These are phyloP conservation scores for Lasiodiplodia sp. DNA, from an alignment of 2,329 filamentous ascomycete genomes.

Conservation along the genomic window DNA sequence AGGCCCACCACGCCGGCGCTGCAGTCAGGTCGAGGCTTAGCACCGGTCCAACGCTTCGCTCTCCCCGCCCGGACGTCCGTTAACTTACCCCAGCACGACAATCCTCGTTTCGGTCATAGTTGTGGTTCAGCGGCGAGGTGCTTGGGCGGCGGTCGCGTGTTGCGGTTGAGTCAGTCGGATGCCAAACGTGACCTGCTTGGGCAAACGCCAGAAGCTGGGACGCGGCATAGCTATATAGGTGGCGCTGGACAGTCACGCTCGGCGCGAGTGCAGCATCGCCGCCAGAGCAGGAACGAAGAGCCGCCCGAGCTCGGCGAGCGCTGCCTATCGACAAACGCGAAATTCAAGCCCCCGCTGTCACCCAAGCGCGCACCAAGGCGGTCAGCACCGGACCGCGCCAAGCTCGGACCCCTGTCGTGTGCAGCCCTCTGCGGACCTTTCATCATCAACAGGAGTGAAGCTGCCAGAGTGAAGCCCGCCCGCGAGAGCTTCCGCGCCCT, in stretches of 20 bases:
- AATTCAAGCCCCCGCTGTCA: neutral
- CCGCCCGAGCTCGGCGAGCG: neutral
- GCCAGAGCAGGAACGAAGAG: neutral
- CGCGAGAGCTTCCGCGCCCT: constrained; percentile 30
- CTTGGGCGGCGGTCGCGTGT: constrained; percentile 12
- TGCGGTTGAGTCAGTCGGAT: constrained; percentile 17
- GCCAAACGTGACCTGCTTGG: constrained; percentile 15
- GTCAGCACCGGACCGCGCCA: constrained; percentile 27
- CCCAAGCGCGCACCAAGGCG: constrained; percentile 13
- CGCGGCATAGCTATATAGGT: constrained; percentile 8
- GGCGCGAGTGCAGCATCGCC: constrained; percentile 2
- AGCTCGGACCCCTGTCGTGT: constrained; percentile 28
- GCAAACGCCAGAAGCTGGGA: constrained; percentile 1
- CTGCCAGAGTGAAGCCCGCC: constrained; percentile 26
- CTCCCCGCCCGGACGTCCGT: neutral
- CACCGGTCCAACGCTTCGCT: constrained; percentile 11
- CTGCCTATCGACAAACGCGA: constrained; percentile 23
- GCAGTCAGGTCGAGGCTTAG: constrained; percentile 17
- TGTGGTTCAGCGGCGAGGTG: neutral
- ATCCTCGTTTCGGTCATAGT: constrained; percentile 41
- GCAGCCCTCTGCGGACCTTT: constrained; percentile 23
- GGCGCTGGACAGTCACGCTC: neutral
- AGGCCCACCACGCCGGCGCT: constrained; percentile 72
- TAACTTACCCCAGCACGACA: constrained; percentile 57
- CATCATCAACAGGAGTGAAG: constrained; percentile 31